Conservation (phyloP, 495 filamentous ascomycete species). For the Opeltia flavorubescens region DNA sequence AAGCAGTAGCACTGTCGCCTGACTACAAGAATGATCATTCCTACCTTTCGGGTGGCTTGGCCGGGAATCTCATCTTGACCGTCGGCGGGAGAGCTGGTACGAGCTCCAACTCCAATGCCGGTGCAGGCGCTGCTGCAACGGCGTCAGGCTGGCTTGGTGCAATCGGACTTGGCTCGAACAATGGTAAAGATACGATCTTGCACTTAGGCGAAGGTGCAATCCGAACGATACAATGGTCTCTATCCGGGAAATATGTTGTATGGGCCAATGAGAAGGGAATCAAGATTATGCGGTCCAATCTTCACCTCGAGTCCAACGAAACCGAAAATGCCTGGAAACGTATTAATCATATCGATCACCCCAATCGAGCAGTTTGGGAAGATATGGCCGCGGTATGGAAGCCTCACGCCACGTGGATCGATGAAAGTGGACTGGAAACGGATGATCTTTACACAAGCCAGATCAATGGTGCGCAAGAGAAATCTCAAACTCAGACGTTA, state of each 20-base stretch:
- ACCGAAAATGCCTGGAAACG: slow-evolving; percentile 83
- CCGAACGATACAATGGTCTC: slow-evolving; percentile 80
- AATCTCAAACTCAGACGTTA: slow-evolving; percentile 26
- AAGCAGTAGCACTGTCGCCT: slow-evolving; percentile 79
- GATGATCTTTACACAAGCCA: slow-evolving; percentile 38
- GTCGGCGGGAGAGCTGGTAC: slow-evolving; percentile 62
- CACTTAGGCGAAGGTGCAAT: slow-evolving; percentile 90
- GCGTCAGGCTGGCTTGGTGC: slow-evolving; percentile 86
- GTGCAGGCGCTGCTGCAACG: slow-evolving; percentile 60
- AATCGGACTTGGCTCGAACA: slow-evolving; percentile 62
- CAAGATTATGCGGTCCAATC: slow-evolving; percentile 88
- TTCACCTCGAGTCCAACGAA: slow-evolving; percentile 64
- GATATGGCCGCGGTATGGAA: slow-evolving; percentile 95
- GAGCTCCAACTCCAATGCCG: slow-evolving; percentile 66
- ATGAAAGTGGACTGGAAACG: slow-evolving; percentile 56
- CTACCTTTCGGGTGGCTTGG: slow-evolving; percentile 80
- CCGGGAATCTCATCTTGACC: slow-evolving; percentile 83
- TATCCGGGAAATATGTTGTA: slow-evolving; percentile 76
- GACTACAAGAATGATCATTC: slow-evolving; percentile 78
- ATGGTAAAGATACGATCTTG: slow-evolving; percentile 73
- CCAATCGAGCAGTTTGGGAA: slow-evolving; percentile 68
- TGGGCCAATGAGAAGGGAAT: slow-evolving; percentile 96
- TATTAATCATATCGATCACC: slow-evolving; percentile 81
- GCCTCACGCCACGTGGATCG: slow-evolving; percentile 79
- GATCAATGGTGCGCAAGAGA: slow-evolving; percentile 22